A percentile compares a stretch with the other conserved stretches of the same genome.
These are phyloP conservation scores for Peniophora sp. DNA, from an alignment of 1,284 basidiomycete genomes.

Conservation along the genomic window DNA sequence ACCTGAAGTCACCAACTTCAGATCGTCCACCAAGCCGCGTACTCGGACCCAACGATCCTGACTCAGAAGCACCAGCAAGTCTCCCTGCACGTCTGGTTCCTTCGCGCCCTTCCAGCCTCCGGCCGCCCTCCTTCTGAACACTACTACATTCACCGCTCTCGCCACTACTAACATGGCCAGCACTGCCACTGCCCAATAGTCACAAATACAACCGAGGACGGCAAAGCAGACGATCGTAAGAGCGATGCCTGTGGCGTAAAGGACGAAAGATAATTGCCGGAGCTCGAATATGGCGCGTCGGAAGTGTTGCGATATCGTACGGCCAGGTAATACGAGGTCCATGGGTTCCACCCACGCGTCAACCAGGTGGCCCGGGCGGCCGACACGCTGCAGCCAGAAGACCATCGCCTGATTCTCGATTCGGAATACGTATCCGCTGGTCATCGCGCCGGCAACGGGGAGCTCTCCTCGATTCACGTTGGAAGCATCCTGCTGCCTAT, in stretches of 20 bases:
- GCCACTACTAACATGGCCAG: slow-evolving; percentile 4
- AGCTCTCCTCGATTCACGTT: slow-evolving; percentile 6
- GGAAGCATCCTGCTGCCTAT: slow-evolving; percentile 7
- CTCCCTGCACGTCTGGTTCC: slow-evolving; percentile 6
- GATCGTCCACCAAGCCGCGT: slow-evolving; percentile 6
- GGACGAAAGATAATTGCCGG: neutral
- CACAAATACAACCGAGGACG: neutral
- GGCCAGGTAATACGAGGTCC: too few species aligned
- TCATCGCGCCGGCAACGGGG: slow-evolving; percentile 8
- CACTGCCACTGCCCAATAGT: slow-evolving; percentile 6
- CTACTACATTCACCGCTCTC: slow-evolving; percentile 5
- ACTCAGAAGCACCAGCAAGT: slow-evolving; percentile 9
- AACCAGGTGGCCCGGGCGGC: slow-evolving; percentile 5
- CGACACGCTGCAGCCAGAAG: slow-evolving; percentile 7
- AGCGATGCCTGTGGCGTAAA: neutral
- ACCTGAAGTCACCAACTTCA: slow-evolving; percentile 7
- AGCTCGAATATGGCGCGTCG: neutral
- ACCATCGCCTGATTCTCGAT: slow-evolving; percentile 11
- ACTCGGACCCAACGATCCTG: slow-evolving; percentile 10
- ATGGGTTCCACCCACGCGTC: slow-evolving; percentile 3
- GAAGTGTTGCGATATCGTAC: too few species aligned
- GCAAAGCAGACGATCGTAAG: neutral
- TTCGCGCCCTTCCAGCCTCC: neutral
- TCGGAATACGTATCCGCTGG: slow-evolving; percentile 9
- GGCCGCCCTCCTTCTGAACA: neutral